Base-by-base conservation (phyloP, 176 grass and related monocot species). In the Pontederia paniculata region DNA sequence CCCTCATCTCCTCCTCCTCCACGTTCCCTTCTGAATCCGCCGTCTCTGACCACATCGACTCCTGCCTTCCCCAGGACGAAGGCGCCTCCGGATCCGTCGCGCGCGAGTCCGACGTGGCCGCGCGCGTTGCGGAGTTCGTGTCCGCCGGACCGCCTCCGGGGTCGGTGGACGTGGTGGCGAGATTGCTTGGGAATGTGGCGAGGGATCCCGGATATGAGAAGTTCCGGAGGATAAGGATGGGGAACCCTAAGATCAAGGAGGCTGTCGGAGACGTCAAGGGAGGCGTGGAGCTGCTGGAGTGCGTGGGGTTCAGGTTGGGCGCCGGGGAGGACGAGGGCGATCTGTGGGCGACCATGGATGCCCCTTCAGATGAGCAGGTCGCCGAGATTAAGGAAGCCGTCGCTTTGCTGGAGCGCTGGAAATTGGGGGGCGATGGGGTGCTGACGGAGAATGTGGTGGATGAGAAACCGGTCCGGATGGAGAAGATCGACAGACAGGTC, bases 161-260 rank as follows among this genome's bases (percentile, higher is more conserved):
- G 14, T 62, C 93, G 14, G 75, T 88, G 0, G 80, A 88, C 63
- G 77, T 90, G 23, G 58, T 84, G 48, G 78, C 83, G 69, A 81
- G 42, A 60, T 71, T 98, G 41, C 80, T 98, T 37, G 80, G 60
- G 3, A 98, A 98, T 43, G 57, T 97, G 10, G 67, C 70, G 25
- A 73, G 17, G 42, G 93, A 98, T 12, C 83, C 93, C 7, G 53
- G 58, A 16, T 91, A 76, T 48, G 83, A 91, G 0, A 98, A 88
- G 76, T 98, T 75, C 66, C 57, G 86, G 69, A 70, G 72, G 72
- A 85, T 98, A 22, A 66, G 86, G 58, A 73, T 98, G 77, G 75
- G 69, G 21, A 98, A 98, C 70, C 86, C 83, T 17, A 84, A 85
- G 76, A 91, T 98, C 73, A 88, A 82, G 80, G 93, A 98, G 62